Base-by-base conservation (phyloP, 2,329 filamentous ascomycete species). In the Cyclaneusma minus region DNA sequence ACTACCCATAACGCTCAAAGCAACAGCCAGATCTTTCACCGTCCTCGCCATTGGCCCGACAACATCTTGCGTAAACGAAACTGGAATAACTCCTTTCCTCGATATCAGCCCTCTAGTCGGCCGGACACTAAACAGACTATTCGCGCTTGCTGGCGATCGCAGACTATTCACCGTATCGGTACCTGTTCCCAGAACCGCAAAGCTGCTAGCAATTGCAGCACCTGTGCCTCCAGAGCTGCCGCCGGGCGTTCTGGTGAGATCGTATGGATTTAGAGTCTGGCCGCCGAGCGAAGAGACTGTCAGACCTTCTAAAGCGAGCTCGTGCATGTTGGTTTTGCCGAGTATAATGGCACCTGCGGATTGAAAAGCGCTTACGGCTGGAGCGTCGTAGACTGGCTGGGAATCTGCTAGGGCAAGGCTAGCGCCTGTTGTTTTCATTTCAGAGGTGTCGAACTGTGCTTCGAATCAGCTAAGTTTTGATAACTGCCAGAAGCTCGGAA, bases 261-360 rank as follows among this genome's bases (percentile, higher is more conserved):
- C 71, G 36, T 82, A 80, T 0, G 72, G 69, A 42, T 77, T 77
- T 33, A 66, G 43, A 0, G 70, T 74, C 45, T 78, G 72, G 0
- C 72, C 71, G 8, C 68, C 69, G 0, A 72, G 42, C 0, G 66
- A 73, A 0, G 68, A 75, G 2, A 72, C 67, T 2, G 60, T 63
- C 20, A 75, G 51, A 0, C 71, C 72, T 39, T 77, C 69, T 0
- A 76, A 50, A 0, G 71, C 83, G 20, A 85, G 49, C 52, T 91
- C 82, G 50, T 92, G 83, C 80, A 91, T 85, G 24, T 67, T 74
- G 24, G 77, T 68, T 55, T 85, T 87, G 4, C 80, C 82, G 27
- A 91, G 53, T 16, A 89, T 58, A 13, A 91, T 56, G 2, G 76
- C 82, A 2, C 83, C 83, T 1, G 72, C 73, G 32, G 81, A 74